Base-by-base conservation (phyloP, 2,329 filamentous ascomycete species). In the Arthrobotrys iridis region DNA sequence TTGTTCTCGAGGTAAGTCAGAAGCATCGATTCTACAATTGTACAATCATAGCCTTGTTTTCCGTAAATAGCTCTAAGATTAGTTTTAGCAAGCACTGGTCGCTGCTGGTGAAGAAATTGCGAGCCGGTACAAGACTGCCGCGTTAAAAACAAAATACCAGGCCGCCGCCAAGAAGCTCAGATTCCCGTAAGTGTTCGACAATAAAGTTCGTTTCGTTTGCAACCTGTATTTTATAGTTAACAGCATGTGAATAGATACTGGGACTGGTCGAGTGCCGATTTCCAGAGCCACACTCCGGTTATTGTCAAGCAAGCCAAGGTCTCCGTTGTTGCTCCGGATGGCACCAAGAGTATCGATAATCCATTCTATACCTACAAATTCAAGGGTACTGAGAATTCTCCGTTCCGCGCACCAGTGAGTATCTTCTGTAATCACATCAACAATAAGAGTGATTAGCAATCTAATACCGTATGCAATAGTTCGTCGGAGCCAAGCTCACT, bases 1-100 rank as follows among this genome's bases (percentile, higher is more conserved):
- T 75, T 13, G 67, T 80, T 43, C 28, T 80, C 13, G 79, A 81
- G 77, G 78, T 79, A 63, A 64, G 46, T 48, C 8, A 1, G 5
- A 11, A 40, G 10, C 3, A 40, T n/a, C n/a, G 1, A 15, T 60
- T 35, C 22, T n/a, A n/a, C n/a, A n/a, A n/a, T n/a, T n/a, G n/a
- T n/a, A n/a, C n/a, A n/a, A n/a, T 15, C 59, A 26, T 4, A 22
- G 3, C 4, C 40, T 46, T 50, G n/a, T 6, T 8, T 41, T 66
- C 64, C 40, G 5, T 6, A 3, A 65, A 40, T 64, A 6, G 5
- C 4, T 48, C 46, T 37, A 58, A 30, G 15, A 48, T 11, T 4
- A n/a, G 50, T n/a, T 28, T 15, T 55, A 78, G 78, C 78, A 78
- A 77, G 48, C 15, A 10, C 33, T 78, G 40, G 37, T 41, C 18